These are phyloP conservation scores for Coemansia reversa DNA, from an alignment of 192 early-diverging fungal genomes.

Conservation along the genomic window DNA sequence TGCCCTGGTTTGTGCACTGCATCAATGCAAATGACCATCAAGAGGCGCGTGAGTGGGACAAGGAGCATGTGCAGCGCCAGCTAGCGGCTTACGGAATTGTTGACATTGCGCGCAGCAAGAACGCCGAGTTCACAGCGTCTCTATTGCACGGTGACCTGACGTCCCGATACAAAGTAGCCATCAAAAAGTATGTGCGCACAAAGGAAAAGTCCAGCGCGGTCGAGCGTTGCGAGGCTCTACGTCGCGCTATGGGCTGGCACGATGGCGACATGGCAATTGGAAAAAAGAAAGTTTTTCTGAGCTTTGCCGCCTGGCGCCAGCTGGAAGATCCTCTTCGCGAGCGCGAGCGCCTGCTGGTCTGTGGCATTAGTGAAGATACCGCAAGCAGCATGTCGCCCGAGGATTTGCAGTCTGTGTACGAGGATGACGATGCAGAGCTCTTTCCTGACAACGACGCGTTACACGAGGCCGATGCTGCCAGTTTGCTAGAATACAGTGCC, in stretches of 20 bases:
- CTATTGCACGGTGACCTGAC: conserved; percentile 78
- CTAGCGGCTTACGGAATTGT: conserved; percentile 68
- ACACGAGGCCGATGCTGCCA: conserved; percentile 45
- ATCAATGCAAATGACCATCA: conserved; percentile 67
- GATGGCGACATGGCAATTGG: conserved; percentile 61
- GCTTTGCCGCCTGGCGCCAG: conserved; percentile 75
- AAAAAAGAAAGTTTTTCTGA: conserved; percentile 67
- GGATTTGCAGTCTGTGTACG: conserved; percentile 53
- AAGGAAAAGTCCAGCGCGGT: conserved; percentile 48
- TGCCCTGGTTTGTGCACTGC: conserved; percentile 80
- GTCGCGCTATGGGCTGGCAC: conserved; percentile 63
- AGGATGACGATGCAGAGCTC: conserved; percentile 44
- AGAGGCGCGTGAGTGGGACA: conserved; percentile 62
- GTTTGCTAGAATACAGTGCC: conserved; percentile 45
- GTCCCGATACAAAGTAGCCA: conserved; percentile 64
- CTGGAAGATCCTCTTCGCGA: conserved; percentile 81
- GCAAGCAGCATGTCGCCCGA: conserved; percentile 24
- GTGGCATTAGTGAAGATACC: conserved; percentile 40
- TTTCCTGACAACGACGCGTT: conserved; percentile 38
- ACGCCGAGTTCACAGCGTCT: conserved; percentile 70
- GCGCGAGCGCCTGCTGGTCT: conserved; percentile 59
- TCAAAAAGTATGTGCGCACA: conserved; percentile 57
- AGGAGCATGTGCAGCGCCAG: conserved; percentile 68
- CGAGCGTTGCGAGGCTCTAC: conserved; percentile 52
- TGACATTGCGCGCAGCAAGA: conserved; percentile 64